Evolutionary conservation across 2,329 filamentous ascomycete species (phyloP), one percentile per base, ranked within the genome.

Genomic region (Cadophora sp.): DNA sequence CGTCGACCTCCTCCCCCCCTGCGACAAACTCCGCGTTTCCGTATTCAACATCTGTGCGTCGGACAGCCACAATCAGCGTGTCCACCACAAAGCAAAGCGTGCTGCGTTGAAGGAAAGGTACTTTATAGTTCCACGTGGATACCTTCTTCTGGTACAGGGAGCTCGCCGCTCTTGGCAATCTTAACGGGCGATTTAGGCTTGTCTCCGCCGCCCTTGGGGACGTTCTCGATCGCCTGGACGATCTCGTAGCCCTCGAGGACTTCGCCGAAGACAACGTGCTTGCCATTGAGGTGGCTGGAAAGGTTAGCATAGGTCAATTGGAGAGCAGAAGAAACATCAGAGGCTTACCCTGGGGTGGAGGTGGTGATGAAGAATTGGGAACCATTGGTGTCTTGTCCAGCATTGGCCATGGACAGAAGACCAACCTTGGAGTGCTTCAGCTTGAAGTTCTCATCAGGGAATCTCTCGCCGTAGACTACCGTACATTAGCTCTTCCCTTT

Each of bases 381-480:
- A 79, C 92, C 92, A 79, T 94, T 94, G 85, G 92, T 96, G 81
- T 96, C 92, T 80, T 89, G 87, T 80, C 92, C 92, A 69, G 91
- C 88, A 83, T 94, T 94, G 81, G 91, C 92, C 92, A 93, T 96
- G 81, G 91, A 93, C 73, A 96, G 84, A 62, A 93, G 83, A 77
- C 92, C 92, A 81, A 89, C 91, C 87, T 93, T 94, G 85, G 86
- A 88, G 89, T 97, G 93, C 87, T 94, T 94, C 79, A 95, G 87
- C 90, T 96, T 95, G 87, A 97, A 96, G 91, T 95, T 96, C 89
- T 97, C 92, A 77, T 97, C 92, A 73, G 88, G 82, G 83, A 96
- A 96, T 83, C 92, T 92, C 76, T 87, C 85, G 77, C 92, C 92
- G 80, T 95, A 96, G 84, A 96, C 88, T 90, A 71, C 62, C n/a